Conservation (phyloP, 208 protist genomes). For the Leptomonas seymouri region DNA sequence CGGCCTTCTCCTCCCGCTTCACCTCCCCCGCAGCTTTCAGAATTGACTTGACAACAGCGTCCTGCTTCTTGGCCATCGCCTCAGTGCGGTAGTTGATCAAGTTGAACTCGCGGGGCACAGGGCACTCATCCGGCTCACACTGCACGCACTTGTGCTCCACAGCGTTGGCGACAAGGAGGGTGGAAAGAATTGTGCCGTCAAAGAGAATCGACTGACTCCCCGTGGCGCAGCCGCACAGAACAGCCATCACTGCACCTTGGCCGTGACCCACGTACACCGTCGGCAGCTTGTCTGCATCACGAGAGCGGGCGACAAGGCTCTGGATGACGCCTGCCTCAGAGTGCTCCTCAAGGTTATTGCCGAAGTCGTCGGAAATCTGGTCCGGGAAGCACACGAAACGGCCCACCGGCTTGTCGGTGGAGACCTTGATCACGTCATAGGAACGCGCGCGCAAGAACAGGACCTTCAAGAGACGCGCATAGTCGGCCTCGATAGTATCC, state of each 20-base stretch:
- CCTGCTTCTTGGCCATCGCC: conserved; percentile 18
- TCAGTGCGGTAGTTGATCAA: conserved; percentile 39
- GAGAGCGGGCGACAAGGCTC: conserved; percentile 29
- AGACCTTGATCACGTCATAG: conserved; percentile 39
- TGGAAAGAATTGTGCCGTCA: conserved; percentile 43
- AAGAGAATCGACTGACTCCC: conserved; percentile 45
- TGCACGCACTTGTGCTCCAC: conserved; percentile 36
- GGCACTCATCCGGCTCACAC: conserved; percentile 22
- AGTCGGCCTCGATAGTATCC: conserved; percentile 45
- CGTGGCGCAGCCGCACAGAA: conserved; percentile 38
- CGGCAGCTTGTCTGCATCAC: conserved; percentile 16
- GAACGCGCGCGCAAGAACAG: conserved; percentile 54
- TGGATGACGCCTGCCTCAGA: conserved; percentile 41
- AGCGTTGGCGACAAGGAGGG: conserved; percentile 39
- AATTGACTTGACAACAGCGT: conserved; percentile 4
- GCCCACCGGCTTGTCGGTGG: conserved; percentile 35
- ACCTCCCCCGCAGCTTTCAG: conserved; percentile 19
- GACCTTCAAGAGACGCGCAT: conserved; percentile 37
- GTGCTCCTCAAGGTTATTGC: conserved; percentile 66
- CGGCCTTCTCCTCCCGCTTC: conserved; percentile 13
- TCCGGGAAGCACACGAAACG: conserved; percentile 46
- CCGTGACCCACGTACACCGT: conserved; percentile 59
- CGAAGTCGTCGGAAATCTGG: conserved; percentile 59
- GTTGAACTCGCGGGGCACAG: conserved; percentile 27
- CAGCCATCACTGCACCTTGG: conserved; percentile 46